Evolutionary conservation across 495 filamentous ascomycete genomes (phyloP).

Genomic region (Penicillium macrosclerotiorum): DNA sequence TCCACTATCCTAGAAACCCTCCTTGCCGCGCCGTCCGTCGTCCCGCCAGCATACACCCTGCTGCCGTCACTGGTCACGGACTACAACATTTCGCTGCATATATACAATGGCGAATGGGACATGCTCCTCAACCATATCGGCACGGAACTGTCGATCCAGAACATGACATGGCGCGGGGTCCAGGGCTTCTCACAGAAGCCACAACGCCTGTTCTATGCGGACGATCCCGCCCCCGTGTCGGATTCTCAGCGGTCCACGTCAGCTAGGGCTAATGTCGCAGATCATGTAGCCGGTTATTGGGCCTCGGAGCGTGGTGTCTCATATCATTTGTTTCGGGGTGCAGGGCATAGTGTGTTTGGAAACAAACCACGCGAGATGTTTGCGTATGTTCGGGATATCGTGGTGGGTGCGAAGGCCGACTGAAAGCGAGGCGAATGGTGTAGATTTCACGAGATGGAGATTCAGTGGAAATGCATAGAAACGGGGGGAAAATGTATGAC

Average conservation of each 20-base stretch:
- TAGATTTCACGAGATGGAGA: not conserved
- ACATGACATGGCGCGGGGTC: slow-evolving; percentile 38
- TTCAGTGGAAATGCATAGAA: too few relatives aligned
- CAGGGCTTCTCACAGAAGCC: slow-evolving; percentile 30
- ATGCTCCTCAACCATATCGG: slow-evolving; percentile 43
- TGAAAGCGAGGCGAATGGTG: not conserved
- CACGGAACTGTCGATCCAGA: slow-evolving; percentile 37
- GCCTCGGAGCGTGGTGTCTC: slow-evolving; percentile 31
- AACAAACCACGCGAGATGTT: slow-evolving; percentile 40
- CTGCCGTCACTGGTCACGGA: slow-evolving; percentile 32
- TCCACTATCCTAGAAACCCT: slow-evolving; percentile 25
- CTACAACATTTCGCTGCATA: slow-evolving; percentile 35
- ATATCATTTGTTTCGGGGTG: slow-evolving; percentile 35
- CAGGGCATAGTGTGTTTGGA: slow-evolving; percentile 36
- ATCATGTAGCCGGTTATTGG: slow-evolving; percentile 26
- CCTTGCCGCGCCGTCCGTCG: slow-evolving; percentile 12
- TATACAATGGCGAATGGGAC: slow-evolving; percentile 42
- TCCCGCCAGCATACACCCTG: slow-evolving; percentile 31
- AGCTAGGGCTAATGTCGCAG: not conserved
- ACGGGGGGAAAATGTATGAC: too few relatives aligned
- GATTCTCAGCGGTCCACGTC: not conserved
- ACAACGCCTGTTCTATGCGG: slow-evolving; percentile 17
- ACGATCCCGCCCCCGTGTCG: slow-evolving; percentile 21
- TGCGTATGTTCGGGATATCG: slow-evolving; percentile 38
- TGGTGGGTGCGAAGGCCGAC: slow-evolving; percentile 16